Conservation (phyloP, 2,329 filamentous ascomycete genomes). For the Cercospora sp. region DNA sequence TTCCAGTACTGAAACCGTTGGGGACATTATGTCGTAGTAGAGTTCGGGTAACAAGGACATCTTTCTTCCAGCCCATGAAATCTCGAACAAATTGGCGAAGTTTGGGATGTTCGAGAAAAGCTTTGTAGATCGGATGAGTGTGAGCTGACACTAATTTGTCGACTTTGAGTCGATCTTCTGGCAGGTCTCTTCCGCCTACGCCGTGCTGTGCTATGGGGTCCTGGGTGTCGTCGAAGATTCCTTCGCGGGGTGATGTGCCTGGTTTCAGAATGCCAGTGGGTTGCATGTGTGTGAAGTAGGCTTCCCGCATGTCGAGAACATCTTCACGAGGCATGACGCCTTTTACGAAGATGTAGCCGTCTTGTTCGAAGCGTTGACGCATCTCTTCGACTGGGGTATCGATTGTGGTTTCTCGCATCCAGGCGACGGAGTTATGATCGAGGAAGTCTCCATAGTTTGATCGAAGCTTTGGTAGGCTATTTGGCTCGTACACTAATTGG, state of each 20-base stretch:
- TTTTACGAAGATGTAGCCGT: not conserved
- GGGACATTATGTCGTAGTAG: constrained; percentile 47
- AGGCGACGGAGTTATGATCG: not conserved
- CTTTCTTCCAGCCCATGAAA: constrained; percentile 43
- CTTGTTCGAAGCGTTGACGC: not conserved
- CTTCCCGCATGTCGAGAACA: not conserved
- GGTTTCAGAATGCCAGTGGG: constrained; percentile 45
- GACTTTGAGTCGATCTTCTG: constrained; percentile 32
- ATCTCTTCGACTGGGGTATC: not conserved
- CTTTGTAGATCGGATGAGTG: constrained; percentile 37
- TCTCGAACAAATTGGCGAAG: constrained; percentile 41
- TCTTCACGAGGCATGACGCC: not conserved
- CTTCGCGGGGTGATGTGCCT: constrained; percentile 42
- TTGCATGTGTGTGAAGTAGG: constrained; percentile 38
- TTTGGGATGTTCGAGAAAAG: constrained; percentile 41
- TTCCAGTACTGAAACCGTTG: constrained; percentile 41
- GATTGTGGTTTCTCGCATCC: not conserved
- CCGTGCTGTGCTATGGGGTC: constrained; percentile 38
- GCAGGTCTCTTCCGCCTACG: constrained; percentile 34
- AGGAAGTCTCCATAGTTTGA: not conserved
- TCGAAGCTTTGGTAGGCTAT: not conserved
- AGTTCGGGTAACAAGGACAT: constrained; percentile 40
- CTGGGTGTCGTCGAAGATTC: constrained; percentile 44
- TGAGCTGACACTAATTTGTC: constrained; percentile 40
- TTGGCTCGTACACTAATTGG: not conserved